These are phyloP conservation scores for Botrytis cinerea DNA, from an alignment of 2,329 filamentous ascomycete genomes.

Conservation along the genomic window DNA sequence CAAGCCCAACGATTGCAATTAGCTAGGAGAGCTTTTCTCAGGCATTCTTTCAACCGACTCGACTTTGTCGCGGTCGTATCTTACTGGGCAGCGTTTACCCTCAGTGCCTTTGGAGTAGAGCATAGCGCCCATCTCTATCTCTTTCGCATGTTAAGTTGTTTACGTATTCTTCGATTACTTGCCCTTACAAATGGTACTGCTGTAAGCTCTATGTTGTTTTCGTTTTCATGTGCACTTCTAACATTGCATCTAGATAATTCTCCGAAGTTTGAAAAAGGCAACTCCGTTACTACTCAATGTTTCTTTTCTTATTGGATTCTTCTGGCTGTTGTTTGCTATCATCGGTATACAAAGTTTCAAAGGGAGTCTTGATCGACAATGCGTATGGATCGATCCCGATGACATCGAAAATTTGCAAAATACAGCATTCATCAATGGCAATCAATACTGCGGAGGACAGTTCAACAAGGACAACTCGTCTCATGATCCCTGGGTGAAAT, in stretches of 20 bases:
- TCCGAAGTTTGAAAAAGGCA: slow-evolving; percentile 93
- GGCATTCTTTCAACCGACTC: slow-evolving; percentile 92
- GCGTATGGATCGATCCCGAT: slow-evolving; percentile 71
- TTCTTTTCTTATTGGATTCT: slow-evolving; percentile 91
- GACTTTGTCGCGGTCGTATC: slow-evolving; percentile 94
- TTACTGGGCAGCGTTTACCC: slow-evolving; percentile 86
- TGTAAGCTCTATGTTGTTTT: slow-evolving; percentile 51
- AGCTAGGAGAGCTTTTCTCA: slow-evolving; percentile 85
- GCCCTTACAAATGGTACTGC: slow-evolving; percentile 91
- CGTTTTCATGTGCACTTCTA: slow-evolving; percentile 7
- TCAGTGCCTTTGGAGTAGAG: slow-evolving; percentile 72
- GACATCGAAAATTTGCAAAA: slow-evolving; percentile 52
- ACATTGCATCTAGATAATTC: slow-evolving; percentile 66
- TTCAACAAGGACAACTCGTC: slow-evolving; percentile 60
- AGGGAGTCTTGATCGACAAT: slow-evolving; percentile 74
- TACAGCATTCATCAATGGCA: slow-evolving; percentile 60
- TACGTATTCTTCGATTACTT: slow-evolving; percentile 88
- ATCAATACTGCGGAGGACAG: slow-evolving; percentile 86
- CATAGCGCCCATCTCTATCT: slow-evolving; percentile 73
- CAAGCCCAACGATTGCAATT: slow-evolving; percentile 83
- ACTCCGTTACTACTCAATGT: slow-evolving; percentile 90
- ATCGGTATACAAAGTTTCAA: slow-evolving; percentile 97
- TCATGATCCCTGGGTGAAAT: slow-evolving; percentile 67
- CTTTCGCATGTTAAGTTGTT: slow-evolving; percentile 94
- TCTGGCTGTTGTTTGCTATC: slow-evolving; percentile 97